Percentiles rank a stretch among this genome's conserved stretches.
Evolutionary conservation across 495 filamentous ascomycete genomes (phyloP).

Genomic region (Neurospora sp.): DNA sequence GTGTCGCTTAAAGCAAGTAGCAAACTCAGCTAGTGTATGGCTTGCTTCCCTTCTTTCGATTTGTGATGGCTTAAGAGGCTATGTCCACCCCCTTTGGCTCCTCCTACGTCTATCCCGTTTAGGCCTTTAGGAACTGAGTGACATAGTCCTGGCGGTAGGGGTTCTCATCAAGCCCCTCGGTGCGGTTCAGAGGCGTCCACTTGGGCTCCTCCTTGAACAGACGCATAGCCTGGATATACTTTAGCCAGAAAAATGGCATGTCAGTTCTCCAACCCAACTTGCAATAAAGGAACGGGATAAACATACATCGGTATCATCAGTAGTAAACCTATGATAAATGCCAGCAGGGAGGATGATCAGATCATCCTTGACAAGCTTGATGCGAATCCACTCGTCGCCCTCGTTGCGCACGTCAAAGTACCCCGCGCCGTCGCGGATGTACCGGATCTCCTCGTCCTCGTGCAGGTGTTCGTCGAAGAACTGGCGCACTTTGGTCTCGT

Average conservation of each 20-base stretch:
- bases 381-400: conserved; percentile 73
- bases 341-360: conserved; percentile 89
- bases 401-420: conserved; percentile 86
- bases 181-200: conserved; percentile 90
- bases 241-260: not conserved
- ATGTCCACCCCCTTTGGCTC: not conserved
- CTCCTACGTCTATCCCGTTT: not conserved
- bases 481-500: conserved; percentile 82
- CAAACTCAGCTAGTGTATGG: not conserved
- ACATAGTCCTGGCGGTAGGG: conserved; percentile 68
- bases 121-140: conserved; percentile 21
- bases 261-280: not conserved
- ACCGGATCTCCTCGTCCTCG: conserved; percentile 99
- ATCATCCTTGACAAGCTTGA: conserved; percentile 58
- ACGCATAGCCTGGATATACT: conserved; percentile 91
- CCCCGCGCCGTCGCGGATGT: conserved; percentile 78
- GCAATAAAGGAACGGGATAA: not conserved
- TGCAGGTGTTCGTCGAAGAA: conserved; percentile 97
- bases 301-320: conserved; percentile 75
- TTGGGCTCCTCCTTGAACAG: conserved; percentile 98
- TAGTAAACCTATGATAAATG: conserved; percentile 96
- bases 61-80: not conserved
- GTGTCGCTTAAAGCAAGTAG: not conserved
- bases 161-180: conserved; percentile 68
- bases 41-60: not conserved